A percentile compares a stretch with the other conserved stretches of the same genome.
These are phyloP conservation scores for Vaccinium vitisidaea DNA, from an alignment of 148 eudicot species.

Conservation along the genomic window DNA sequence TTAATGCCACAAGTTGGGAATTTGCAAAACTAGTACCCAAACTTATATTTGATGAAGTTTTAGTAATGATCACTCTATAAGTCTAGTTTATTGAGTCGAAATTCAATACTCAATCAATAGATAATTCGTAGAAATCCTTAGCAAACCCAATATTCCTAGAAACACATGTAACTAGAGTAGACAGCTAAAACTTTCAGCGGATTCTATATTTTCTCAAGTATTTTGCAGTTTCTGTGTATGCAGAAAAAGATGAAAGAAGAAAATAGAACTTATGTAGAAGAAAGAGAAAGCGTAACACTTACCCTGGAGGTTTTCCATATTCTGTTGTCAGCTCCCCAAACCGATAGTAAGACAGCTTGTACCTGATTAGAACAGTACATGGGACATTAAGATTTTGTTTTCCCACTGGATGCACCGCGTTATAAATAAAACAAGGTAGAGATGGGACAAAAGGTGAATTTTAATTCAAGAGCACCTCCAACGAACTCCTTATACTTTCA, in stretches of 20 bases:
- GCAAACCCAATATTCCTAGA: too few species aligned
- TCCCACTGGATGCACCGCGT: neutral
- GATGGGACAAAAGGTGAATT: neutral
- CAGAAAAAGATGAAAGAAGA: neutral
- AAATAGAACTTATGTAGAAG: neutral
- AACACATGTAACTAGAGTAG: too few species aligned
- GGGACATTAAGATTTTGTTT: conserved; percentile 18
- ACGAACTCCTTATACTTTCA: neutral
- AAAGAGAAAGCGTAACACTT: conserved; percentile 26
- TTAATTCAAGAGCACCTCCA: neutral
- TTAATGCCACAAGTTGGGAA: too few species aligned
- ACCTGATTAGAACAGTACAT: conserved; percentile 50
- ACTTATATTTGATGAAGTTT: too few species aligned
- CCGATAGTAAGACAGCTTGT: conserved; percentile 88
- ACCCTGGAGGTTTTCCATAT: conserved; percentile 96
- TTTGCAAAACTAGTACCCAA: too few species aligned
- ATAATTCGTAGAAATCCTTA: too few species aligned
- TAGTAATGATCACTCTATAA: too few species aligned
- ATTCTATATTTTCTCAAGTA: neutral
- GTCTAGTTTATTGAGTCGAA: too few species aligned
- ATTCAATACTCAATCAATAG: too few species aligned
- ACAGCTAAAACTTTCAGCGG: neutral
- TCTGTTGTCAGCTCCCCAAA: conserved; percentile 97
- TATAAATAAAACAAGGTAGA: neutral
- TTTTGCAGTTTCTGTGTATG: neutral